Evolutionary conservation across 805 yeast genomes (phyloP), one percentile per base, ranked within the genome.

Genomic region (Cyberlindnera saturnus): DNA sequence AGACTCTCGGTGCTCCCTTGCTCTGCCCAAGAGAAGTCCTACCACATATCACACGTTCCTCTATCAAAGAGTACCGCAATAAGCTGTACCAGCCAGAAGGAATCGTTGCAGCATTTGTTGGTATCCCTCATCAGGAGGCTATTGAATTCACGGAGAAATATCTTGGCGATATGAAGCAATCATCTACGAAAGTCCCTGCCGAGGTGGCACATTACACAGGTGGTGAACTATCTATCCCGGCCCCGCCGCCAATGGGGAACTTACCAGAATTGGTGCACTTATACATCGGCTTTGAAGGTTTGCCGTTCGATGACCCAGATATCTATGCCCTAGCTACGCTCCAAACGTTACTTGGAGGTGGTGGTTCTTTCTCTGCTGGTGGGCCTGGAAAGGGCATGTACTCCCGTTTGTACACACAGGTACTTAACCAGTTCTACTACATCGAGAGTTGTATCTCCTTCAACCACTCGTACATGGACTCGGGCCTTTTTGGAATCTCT

Each of bases 301-400:
- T 85, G 3, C 83, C 96, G 1, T 82, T 89, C 29, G 75, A 79
- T 40, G 82, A 85, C 59, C 87, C 86, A 16, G 97, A 93, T 55
- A 79, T 90, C 36, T 93, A 93, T 57, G 95, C 96, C 1, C 69
- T 89, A 33, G 96, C 98, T 2, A 81, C 89, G 1, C 70, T 93
- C 45, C 98, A 93, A 61, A 87, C 90, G 46, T 70, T 91, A 18
- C 68, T 93, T 13, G 99, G 99, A 35, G 97, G 98, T 32, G 99
- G 98, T 44, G 95, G 96, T 5, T 89, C 98, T 1, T 93, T 93
- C 60, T 82, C 95, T 16, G 98, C 99, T 9, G 99, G 99, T 51
- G 99, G 99, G 0, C 99, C 99, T 15, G 99, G 99, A 42, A 93
- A 93, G 64, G 99, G 99, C 4, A 90, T 93, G 98, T 93, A 89